Evolutionary conservation across 2,329 filamentous ascomycete genomes (phyloP).

Genomic region (Fusarium marasasianum): DNA sequence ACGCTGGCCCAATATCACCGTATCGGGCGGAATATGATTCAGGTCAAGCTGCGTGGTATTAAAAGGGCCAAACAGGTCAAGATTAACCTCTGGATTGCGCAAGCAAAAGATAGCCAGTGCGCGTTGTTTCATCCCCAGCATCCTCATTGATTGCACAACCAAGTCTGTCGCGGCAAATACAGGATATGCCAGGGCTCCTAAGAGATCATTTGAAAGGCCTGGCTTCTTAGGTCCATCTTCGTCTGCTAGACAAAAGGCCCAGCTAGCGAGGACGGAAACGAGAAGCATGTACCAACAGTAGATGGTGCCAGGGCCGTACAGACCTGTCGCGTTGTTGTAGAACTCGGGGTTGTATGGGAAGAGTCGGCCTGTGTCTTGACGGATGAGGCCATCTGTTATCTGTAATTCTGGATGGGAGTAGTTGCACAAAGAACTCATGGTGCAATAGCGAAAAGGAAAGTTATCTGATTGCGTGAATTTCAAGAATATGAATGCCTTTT

Average conservation of each 20-base stretch:
- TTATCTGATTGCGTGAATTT: too few species aligned
- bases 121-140: not conserved
- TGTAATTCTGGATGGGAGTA: conserved; percentile 12
- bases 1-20: not conserved
- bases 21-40: not conserved
- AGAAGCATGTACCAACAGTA: conserved; percentile 24
- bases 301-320: conserved; percentile 8
- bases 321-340: not conserved
- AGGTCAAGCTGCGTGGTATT: not conserved
- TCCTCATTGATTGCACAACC: not conserved
- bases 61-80: not conserved
- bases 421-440: conserved; percentile 16
- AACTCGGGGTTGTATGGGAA: conserved; percentile 24
- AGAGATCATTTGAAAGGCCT: conserved; percentile 1
- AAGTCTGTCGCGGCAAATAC: conserved; percentile 11
- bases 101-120: conserved; percentile 10
- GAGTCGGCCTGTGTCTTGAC: not conserved
- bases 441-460: accelerated
- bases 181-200: conserved; percentile 11
- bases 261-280: not conserved
- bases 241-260: not conserved
- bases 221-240: not conserved
- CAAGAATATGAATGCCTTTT: not conserved
- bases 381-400: not conserved
- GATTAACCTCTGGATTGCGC: not conserved